These are phyloP conservation scores for Barnettozyma vustinii DNA, from an alignment of 805 yeast species.

Conservation along the genomic window DNA sequence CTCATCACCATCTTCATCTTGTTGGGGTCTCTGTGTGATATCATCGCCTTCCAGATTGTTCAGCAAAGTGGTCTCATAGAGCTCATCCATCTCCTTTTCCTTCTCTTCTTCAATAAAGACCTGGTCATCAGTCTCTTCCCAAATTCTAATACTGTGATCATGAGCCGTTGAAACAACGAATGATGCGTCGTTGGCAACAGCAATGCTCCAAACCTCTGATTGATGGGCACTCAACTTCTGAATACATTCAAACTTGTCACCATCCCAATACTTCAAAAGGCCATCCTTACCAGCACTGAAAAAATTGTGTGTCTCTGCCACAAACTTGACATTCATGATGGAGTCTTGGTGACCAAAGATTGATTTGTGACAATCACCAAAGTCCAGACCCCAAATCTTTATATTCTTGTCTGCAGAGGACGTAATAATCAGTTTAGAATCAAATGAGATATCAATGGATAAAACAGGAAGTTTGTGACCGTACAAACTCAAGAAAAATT, in stretches of 20 bases:
- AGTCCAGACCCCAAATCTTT: slow-evolving; percentile 97
- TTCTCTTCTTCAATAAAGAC: slow-evolving; percentile 96
- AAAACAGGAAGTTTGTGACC: slow-evolving; percentile 97
- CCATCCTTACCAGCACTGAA: slow-evolving; percentile 90
- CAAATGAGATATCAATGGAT: slow-evolving; percentile 85
- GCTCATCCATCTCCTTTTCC: slow-evolving; percentile 91
- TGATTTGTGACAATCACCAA: slow-evolving; percentile 98
- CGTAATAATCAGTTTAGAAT: slow-evolving; percentile 81
- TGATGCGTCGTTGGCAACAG: slow-evolving; percentile 67
- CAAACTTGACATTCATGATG: slow-evolving; percentile 79
- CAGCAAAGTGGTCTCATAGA: slow-evolving; percentile 76
- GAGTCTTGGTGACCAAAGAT: slow-evolving; percentile 96
- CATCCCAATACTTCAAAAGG: slow-evolving; percentile 94
- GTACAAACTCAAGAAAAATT: slow-evolving; percentile 81
- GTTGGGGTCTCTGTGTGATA: slow-evolving; percentile 32
- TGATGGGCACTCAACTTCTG: slow-evolving; percentile 86
- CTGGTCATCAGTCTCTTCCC: slow-evolving; percentile 91
- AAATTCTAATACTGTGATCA: slow-evolving; percentile 88
- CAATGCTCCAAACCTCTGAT: slow-evolving; percentile 88
- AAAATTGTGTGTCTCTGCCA: slow-evolving; percentile 83
- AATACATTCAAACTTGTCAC: slow-evolving; percentile 90
- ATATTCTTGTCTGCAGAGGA: slow-evolving; percentile 97
- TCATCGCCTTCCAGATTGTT: slow-evolving; percentile 59
- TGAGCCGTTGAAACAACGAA: slow-evolving; percentile 81
- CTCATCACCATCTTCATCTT: slow-evolving; percentile 33